Base-by-base conservation (phyloP, 192 early-diverging fungal genomes). In the Podila clonocystis region DNA sequence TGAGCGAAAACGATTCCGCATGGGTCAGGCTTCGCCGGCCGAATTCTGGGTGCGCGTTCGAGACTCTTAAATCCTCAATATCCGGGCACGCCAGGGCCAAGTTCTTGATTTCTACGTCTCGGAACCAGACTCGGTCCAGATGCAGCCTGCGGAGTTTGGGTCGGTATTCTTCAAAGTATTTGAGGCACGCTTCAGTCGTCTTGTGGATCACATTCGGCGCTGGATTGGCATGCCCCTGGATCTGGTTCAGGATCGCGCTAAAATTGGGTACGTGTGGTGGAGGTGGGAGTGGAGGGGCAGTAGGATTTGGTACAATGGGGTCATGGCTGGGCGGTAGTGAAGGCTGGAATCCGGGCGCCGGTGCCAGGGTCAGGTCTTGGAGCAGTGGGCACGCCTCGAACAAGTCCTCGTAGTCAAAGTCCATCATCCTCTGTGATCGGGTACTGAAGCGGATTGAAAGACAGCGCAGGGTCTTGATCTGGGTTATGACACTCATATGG, bases 121-220 rank as follows among this genome's bases (percentile, higher is more conserved):
- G 63, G 36, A 72, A 72, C 62, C 62, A 72, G 22, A 72, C 70
- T 5, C 70, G 29, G 9, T 49, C 70, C 60, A 72, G 11, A 45
- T 72, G 70, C 30, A 72, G 48, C 20, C 62, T 31, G 52, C 58
- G 50, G 24, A 72, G 48, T 13, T 61, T 61, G 1, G 70, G 70
- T 26, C 31, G 38, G 62, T 64, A 45, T 24, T 52, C 9, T 34
- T 50, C 62, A 58, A 72, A 72, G 12, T 19, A 12, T 24, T 63
- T 64, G 17, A 72, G 49, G 22, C 49, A 57, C 30, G 55, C 50
- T 29, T 19, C 26, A 0, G 70, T 72, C n/a, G 52, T 55, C 52
- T 11, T 4, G 20, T 55, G 52, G 20, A 36, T 36, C 34, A 36
- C 34, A 9, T 36, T 36, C 34, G 9, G 34, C 8, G 34, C 34